Evolutionary conservation across 75 land plant genomes (phyloP).

Genomic region (Picea sitchensis): DNA sequence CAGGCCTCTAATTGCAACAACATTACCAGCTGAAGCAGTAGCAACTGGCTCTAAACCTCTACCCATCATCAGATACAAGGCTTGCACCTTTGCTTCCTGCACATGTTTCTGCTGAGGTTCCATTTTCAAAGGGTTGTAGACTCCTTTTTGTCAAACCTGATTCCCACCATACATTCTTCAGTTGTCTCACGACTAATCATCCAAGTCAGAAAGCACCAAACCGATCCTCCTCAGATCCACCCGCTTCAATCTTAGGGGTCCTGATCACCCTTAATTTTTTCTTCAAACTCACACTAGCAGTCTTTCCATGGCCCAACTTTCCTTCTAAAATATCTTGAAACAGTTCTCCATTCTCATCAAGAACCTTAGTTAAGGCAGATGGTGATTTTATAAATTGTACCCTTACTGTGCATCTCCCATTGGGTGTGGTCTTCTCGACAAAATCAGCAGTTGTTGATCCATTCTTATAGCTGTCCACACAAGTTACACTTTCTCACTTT

Average conservation of each 20-base stretch:
- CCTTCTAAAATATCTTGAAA: conserved; percentile 50
- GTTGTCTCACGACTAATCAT: too few species aligned
- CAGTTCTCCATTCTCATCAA: conserved; percentile 64
- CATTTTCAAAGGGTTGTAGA: conserved; percentile 68
- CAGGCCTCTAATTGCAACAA: conserved; percentile 87
- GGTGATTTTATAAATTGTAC: conserved; percentile 75
- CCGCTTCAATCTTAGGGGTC: too few species aligned
- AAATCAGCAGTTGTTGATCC: conserved; percentile 27
- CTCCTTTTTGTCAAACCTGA: too few species aligned
- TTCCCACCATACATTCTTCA: too few species aligned
- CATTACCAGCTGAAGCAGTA: conserved; percentile 69
- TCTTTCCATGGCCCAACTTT: conserved; percentile 19
- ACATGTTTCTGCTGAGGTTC: conserved; percentile 57
- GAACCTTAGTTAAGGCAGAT: conserved; percentile 47
- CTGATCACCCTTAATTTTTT: conserved; percentile 12
- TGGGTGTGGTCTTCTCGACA: conserved; percentile 70
- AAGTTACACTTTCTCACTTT: conserved; percentile 35
- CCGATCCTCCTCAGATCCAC: too few species aligned
- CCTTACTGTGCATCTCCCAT: conserved; percentile 76
- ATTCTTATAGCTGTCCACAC: conserved; percentile 31
- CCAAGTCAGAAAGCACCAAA: too few species aligned
- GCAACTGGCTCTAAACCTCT: conserved; percentile 71
- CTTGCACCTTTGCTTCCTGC: conserved; percentile 78
- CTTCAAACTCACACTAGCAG: conserved; percentile 7
- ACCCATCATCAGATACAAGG: conserved; percentile 94